Evolutionary conservation across 768 basidiomycete genomes (phyloP).

Genomic region (Pleurotus djamor): DNA sequence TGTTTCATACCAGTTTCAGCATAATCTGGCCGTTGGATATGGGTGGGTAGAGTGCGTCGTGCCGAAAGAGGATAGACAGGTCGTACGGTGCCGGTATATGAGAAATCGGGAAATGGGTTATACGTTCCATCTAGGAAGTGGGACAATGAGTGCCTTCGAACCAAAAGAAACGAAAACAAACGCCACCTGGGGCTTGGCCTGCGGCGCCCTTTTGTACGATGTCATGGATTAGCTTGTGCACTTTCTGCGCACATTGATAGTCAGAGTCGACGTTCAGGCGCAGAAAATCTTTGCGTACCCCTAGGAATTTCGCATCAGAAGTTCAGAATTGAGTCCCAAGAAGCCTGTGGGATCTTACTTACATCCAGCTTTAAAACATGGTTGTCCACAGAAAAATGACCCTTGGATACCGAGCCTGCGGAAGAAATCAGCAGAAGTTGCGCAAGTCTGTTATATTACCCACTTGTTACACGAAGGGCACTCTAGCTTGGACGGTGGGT

Average conservation of each 20-base stretch:
- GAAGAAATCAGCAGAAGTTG: background rate
- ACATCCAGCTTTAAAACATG: constrained; percentile 96
- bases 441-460: no score
- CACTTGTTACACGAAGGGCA: constrained; percentile 95
- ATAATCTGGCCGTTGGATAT: constrained; percentile 90
- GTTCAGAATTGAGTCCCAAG: background rate
- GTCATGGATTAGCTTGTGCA: constrained; percentile 76
- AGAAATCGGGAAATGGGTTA: constrained; percentile 75
- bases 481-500: constrained; percentile 83
- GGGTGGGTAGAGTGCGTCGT: constrained; percentile 71
- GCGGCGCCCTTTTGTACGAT: constrained; percentile 29
- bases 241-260: constrained; percentile 51
- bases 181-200: background rate
- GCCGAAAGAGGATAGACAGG: constrained; percentile 89
- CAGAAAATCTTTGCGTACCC: constrained; percentile 13
- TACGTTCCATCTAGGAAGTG: constrained; percentile 61
- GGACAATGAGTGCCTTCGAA: no score
- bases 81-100: constrained; percentile 77
- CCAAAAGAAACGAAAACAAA: no score
- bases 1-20: constrained; percentile 45
- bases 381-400: constrained; percentile 92
- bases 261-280: background rate
- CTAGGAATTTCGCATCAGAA: constrained; percentile 8
- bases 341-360: constrained; percentile 30
- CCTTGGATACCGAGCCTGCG: constrained; percentile 75